A percentile compares a stretch with the other conserved stretches of the same genome.
These are phyloP conservation scores for Ceratobasidium sp. DNA, from an alignment of 1,284 basidiomycete species.

Conservation along the genomic window DNA sequence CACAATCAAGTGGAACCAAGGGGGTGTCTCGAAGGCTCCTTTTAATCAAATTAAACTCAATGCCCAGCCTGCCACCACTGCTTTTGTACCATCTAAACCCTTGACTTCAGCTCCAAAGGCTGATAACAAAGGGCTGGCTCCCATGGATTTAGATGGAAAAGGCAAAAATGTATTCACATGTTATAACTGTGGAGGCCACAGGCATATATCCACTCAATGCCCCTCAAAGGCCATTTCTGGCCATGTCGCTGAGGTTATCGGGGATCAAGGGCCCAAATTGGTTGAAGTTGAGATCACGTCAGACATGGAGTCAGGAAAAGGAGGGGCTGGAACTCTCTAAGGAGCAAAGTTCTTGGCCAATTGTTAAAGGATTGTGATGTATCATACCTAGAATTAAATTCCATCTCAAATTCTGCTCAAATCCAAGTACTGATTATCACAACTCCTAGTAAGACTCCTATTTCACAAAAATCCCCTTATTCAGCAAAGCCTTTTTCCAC, in stretches of 20 bases:
- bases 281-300: neutral
- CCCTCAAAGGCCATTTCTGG: neutral
- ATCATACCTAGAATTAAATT: neutral
- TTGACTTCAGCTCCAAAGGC: neutral
- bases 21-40: neutral
- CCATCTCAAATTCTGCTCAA: neutral
- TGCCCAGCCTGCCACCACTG: neutral
- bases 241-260: neutral
- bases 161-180: neutral
- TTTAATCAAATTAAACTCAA: neutral
- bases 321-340: neutral
- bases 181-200: neutral
- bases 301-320: conserved; percentile 3
- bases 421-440: neutral
- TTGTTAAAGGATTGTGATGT: neutral
- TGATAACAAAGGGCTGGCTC: neutral
- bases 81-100: neutral
- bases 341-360: neutral
- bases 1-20: conserved; percentile 5
- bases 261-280: too few species aligned
- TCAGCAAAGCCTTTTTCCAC: neutral
- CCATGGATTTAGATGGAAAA: conserved; percentile 5
- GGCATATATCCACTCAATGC: neutral
- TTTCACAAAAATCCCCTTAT: neutral
- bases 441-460: neutral